Evolutionary conservation across 768 basidiomycete species (phyloP).

Genomic region (Mycena latifolia): DNA sequence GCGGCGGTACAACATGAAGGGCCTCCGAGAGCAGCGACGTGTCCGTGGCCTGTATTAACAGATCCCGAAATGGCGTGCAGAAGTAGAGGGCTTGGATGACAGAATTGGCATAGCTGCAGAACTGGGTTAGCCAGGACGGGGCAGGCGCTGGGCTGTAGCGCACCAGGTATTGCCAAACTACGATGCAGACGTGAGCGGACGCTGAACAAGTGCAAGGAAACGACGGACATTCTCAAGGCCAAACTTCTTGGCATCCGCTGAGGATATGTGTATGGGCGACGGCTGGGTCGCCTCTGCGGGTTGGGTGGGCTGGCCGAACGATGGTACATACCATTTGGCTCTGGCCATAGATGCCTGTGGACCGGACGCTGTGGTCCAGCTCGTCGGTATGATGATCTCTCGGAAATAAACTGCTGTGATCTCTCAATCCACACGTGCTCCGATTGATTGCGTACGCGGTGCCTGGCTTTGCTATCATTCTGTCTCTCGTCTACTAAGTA

Average conservation of each 20-base stretch:
- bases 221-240: slow-evolving; percentile 95
- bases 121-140: slow-evolving; percentile 36
- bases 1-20: slow-evolving; percentile 25
- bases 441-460: too few relatives aligned
- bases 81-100: slow-evolving; percentile 98
- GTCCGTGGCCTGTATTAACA: slow-evolving; percentile 80
- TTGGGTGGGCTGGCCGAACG: slow-evolving; percentile 46
- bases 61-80: slow-evolving; percentile 92
- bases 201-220: slow-evolving; percentile 10
- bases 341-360: slow-evolving; percentile 42
- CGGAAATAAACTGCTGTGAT: not conserved
- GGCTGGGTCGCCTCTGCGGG: slow-evolving; percentile 42
- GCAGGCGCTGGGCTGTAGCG: slow-evolving; percentile 32
- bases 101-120: slow-evolving; percentile 94
- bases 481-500: slow-evolving; percentile 6
- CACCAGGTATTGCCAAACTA: slow-evolving; percentile 98
- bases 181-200: slow-evolving; percentile 27
- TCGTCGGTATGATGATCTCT: slow-evolving; percentile 7
- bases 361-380: slow-evolving; percentile 18
- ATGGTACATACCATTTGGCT: slow-evolving; percentile 45
- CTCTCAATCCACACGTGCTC: not conserved
- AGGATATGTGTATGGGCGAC: slow-evolving; percentile 49
- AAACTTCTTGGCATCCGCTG: slow-evolving; percentile 88
- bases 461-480: too few relatives aligned
- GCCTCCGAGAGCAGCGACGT: slow-evolving; percentile 56